Conservation (phyloP, 805 yeast species). For the Candida pseudoglaebosa region DNA sequence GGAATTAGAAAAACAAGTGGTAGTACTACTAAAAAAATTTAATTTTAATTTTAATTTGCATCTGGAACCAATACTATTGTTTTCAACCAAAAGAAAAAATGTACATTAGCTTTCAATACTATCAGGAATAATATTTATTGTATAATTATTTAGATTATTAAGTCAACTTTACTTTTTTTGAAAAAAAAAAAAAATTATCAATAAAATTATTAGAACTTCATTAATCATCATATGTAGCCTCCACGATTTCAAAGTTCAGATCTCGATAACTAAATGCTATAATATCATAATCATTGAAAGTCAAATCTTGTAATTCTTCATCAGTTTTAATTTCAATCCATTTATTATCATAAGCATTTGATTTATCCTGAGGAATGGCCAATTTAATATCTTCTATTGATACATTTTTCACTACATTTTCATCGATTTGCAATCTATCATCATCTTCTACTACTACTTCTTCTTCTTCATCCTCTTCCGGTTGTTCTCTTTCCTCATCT, state of each 20-base stretch:
- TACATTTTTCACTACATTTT: neutral
- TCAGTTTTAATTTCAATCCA: slow-evolving; percentile 33
- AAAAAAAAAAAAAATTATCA: neutral
- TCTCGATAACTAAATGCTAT: slow-evolving; percentile 42
- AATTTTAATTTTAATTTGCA: too few species aligned
- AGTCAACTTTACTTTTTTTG: neutral
- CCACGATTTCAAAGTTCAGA: slow-evolving; percentile 30
- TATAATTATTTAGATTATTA: too few species aligned
- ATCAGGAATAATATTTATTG: too few species aligned
- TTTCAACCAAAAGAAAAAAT: too few species aligned
- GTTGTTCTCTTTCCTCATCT: slow-evolving; percentile 22
- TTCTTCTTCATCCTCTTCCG: slow-evolving; percentile 9
- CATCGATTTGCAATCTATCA: slow-evolving; percentile 5
- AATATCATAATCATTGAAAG: slow-evolving; percentile 37
- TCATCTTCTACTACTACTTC: slow-evolving; percentile 5
- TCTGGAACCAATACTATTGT: too few species aligned
- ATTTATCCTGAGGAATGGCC: slow-evolving; percentile 40
- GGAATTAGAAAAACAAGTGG: slow-evolving; percentile 25
- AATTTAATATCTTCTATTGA: slow-evolving; percentile 24
- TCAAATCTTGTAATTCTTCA: slow-evolving; percentile 22
- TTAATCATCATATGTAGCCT: slow-evolving; percentile 34
- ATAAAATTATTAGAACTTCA: slow-evolving; percentile 22
- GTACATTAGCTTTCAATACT: neutral
- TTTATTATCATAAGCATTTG: slow-evolving; percentile 28
- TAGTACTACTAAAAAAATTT: slow-evolving; percentile 9